Evolutionary conservation across 2,329 filamentous ascomycete genomes (phyloP).

Genomic region (Arthroderma sp.): DNA sequence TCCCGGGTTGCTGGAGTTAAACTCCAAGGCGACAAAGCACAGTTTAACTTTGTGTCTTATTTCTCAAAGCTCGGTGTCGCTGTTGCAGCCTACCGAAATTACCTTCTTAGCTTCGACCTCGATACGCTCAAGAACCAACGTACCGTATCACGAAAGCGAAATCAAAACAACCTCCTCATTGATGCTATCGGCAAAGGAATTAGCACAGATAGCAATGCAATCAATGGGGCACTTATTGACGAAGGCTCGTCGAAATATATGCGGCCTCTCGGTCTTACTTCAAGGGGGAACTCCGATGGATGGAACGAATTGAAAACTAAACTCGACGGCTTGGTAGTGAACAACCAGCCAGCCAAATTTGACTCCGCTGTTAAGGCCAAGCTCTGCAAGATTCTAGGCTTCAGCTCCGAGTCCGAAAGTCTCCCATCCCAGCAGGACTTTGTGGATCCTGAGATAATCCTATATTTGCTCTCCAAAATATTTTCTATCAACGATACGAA

Average conservation of each 20-base stretch:
- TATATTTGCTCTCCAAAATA: constrained; percentile 27
- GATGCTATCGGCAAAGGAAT: constrained; percentile 32
- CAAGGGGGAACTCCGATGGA: constrained; percentile 19
- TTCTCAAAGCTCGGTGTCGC: constrained; percentile 31
- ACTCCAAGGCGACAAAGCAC: constrained; percentile 12
- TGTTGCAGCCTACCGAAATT: constrained; percentile 28
- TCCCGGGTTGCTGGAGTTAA: constrained; percentile 14
- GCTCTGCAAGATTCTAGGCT: constrained; percentile 13
- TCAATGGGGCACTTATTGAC: constrained; percentile 16
- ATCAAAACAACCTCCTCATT: constrained; percentile 27
- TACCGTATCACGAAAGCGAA: constrained; percentile 24
- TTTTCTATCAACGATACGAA: constrained; percentile 20
- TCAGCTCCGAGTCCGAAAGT: constrained; percentile 14
- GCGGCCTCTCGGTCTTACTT: constrained; percentile 20
- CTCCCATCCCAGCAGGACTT: constrained; percentile 17
- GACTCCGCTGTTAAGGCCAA: constrained; percentile 20
- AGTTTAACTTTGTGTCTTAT: constrained; percentile 29
- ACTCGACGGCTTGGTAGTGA: constrained; percentile 17
- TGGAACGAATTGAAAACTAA: constrained; percentile 23
- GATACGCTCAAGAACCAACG: constrained; percentile 18
- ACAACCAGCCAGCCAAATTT: constrained; percentile 20
- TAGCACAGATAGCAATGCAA: constrained; percentile 18
- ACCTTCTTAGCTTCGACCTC: constrained; percentile 33
- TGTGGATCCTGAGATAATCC: constrained; percentile 24
- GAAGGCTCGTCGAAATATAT: constrained; percentile 20